Base-by-base conservation (phyloP, 371 early-diverging fungal species). In the Haplosporangium sp. region DNA sequence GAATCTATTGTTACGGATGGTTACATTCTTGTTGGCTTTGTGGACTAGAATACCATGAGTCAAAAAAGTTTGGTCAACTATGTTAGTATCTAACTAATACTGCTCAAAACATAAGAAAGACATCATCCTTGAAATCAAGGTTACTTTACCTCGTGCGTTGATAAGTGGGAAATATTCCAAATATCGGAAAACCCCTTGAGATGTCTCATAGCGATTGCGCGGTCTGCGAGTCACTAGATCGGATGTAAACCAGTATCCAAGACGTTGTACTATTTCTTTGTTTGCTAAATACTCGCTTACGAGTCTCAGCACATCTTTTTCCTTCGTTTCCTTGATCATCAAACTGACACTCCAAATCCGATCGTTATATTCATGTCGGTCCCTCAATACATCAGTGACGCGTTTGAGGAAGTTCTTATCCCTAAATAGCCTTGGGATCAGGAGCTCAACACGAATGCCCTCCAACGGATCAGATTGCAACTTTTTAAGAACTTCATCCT, bases 91-190 rank as follows among this genome's bases (percentile, higher is more conserved):
- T 45, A 27, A 27, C 1, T 27, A 27, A 27, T 27, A 27, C 27
- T 27, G 27, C 27, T 27, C 27, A 1, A 27, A 27, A 27, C n/a
- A n/a, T 27, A 27, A 27, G 55, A 34, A 55, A 35, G 7, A 34
- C 3, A 17, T 17, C 19, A 50, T 50, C 15, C 19, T 27, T 27
- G 27, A 27, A 27, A 27, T 27, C 27, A 27, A 27, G 27, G 27
- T 27, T 27, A 27, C 27, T 62, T 65, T 84, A 87, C 87, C 85
- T 74, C 87, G 72, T 3, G 90, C 88, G 61, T 85, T 86, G 57
- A 89, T 73, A 9, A 90, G 40, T 11, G 90, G 89, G 62, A 84
- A 87, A 62, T 88, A 90, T 40, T 90, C 90, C 57, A 87, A 61
- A 38, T 74, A 69, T 3, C 64, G 65, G 63, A 82, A 76, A 7